Evolutionary conservation across 257 asterid species (phyloP).

Genomic region (Solanum corneliomulleri): DNA sequence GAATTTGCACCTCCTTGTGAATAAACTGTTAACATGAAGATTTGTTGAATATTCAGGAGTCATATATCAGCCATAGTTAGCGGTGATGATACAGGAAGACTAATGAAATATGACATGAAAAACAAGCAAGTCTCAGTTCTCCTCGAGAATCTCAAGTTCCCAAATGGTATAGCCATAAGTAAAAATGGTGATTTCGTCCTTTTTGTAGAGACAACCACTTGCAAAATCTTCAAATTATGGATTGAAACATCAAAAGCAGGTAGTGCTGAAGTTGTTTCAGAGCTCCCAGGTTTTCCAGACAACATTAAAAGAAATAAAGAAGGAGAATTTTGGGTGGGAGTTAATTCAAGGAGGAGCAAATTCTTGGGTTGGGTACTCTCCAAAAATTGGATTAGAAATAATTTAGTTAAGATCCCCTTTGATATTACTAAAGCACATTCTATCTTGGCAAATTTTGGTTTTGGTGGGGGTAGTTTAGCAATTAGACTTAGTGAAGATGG

Average conservation of each 20-base stretch:
- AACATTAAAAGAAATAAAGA: slow-evolving; percentile 38
- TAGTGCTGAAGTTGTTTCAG: slow-evolving; percentile 19
- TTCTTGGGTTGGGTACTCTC: slow-evolving; percentile 32
- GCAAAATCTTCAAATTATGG: slow-evolving; percentile 46
- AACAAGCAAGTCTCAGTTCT: slow-evolving; percentile 24
- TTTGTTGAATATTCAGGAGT: slow-evolving; percentile 21
- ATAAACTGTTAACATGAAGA: neutral
- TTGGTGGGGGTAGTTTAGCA: slow-evolving; percentile 35
- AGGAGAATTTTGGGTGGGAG: slow-evolving; percentile 78
- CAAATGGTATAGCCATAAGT: slow-evolving; percentile 78
- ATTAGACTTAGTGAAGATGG: slow-evolving; percentile 38
- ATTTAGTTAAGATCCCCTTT: slow-evolving; percentile 17
- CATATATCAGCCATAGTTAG: slow-evolving; percentile 23
- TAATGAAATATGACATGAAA: slow-evolving; percentile 42
- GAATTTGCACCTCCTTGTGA: neutral
- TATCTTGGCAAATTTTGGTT: slow-evolving; percentile 1
- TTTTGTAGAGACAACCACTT: slow-evolving; percentile 50
- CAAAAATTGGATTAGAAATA: slow-evolving; percentile 33
- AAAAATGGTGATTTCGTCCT: slow-evolving; percentile 35
- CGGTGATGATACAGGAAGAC: slow-evolving; percentile 52
- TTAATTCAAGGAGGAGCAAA: slow-evolving; percentile 26
- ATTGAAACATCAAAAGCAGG: slow-evolving; percentile 28
- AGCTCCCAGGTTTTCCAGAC: slow-evolving; percentile 62
- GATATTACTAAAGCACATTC: slow-evolving; percentile 26
- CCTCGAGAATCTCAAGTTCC: slow-evolving; percentile 38